A percentile compares a stretch with the other conserved stretches of the same genome.
These are phyloP conservation scores for Saccharomycopsis hybrid DNA, from an alignment of 1,139 yeast genomes.

Conservation along the genomic window DNA sequence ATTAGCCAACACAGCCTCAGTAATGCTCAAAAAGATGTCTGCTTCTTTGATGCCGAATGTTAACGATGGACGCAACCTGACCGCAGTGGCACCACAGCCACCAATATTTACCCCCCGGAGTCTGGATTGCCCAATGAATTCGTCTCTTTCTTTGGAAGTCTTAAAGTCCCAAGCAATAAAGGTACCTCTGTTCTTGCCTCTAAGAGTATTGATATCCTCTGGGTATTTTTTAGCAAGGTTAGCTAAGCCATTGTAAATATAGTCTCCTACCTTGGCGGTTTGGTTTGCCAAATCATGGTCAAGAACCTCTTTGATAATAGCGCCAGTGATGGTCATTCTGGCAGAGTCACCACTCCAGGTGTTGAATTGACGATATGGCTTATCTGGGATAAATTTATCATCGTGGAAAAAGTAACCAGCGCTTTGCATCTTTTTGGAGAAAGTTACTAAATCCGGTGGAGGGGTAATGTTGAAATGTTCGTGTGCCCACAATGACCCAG, in stretches of 20 bases:
- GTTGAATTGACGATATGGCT: conserved; percentile 70
- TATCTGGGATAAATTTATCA: conserved; percentile 52
- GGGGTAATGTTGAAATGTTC: conserved; percentile 61
- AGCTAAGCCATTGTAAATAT: conserved; percentile 44
- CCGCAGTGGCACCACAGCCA: conserved; percentile 61
- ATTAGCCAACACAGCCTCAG: no score
- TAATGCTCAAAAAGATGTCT: conserved; percentile 44
- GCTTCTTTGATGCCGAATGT: conserved; percentile 64
- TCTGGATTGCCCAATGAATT: conserved; percentile 44
- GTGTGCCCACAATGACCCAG: conserved; percentile 69
- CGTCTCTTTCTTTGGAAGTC: conserved; percentile 42
- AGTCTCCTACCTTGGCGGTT: conserved; percentile 53
- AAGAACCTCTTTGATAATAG: conserved; percentile 53
- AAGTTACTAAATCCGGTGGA: conserved; percentile 68
- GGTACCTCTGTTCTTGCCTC: conserved; percentile 57
- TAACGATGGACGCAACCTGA: conserved; percentile 66
- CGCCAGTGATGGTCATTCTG: conserved; percentile 55
- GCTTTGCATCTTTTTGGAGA: conserved; percentile 72
- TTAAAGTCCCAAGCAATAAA: conserved; percentile 71
- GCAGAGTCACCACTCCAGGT: conserved; percentile 86
- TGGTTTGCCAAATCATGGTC: conserved; percentile 45
- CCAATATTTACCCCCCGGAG: conserved; percentile 61
- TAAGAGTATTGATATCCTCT: conserved; percentile 41
- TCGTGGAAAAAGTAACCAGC: conserved; percentile 73
- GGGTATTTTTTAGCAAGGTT: conserved; percentile 41